phyloP scores from a whole-genome alignment of 179 eudicot species.

The Nepenthes alata region DNA sequence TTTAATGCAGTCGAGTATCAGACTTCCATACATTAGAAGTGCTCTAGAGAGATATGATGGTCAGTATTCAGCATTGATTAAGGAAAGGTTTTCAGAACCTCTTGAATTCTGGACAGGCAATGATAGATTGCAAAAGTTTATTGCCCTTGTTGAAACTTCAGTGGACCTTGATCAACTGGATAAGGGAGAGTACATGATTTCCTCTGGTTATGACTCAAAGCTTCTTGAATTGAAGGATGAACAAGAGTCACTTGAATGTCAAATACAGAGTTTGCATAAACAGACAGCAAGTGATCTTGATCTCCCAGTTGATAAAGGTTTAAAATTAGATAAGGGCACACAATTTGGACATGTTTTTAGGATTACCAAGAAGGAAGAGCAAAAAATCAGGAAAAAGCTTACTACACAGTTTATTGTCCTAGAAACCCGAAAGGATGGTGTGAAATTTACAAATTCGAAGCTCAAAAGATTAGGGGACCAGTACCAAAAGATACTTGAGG shows the following conservation, averaged over 20 bases:
- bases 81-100: constrained; percentile 58
- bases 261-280: constrained; percentile 61
- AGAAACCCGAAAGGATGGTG: constrained; percentile 97
- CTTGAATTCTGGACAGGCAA: constrained; percentile 59
- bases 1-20: constrained; percentile 66
- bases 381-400: constrained; percentile 82
- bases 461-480: constrained; percentile 79
- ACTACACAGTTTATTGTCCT: constrained; percentile 75
- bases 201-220: constrained; percentile 64
- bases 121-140: constrained; percentile 69
- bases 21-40: constrained; percentile 72
- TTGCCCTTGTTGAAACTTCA: constrained; percentile 79
- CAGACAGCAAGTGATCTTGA: constrained; percentile 76
- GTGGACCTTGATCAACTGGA: constrained; percentile 94
- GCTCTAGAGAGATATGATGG: constrained; percentile 64
- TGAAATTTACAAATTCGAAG: constrained; percentile 81
- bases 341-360: constrained; percentile 97
- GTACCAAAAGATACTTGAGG: constrained; percentile 74
- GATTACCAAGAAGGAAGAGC: constrained; percentile 98
- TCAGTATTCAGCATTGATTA: constrained; percentile 54
- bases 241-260: constrained; percentile 57
- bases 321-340: constrained; percentile 88
- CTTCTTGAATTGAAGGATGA: constrained; percentile 52
- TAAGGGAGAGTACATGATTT: constrained; percentile 96
- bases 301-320: constrained; percentile 65